Evolutionary conservation across 768 basidiomycete genomes (phyloP), one percentile per base, ranked within the genome.

Genomic region (Amanita polypyramis): DNA sequence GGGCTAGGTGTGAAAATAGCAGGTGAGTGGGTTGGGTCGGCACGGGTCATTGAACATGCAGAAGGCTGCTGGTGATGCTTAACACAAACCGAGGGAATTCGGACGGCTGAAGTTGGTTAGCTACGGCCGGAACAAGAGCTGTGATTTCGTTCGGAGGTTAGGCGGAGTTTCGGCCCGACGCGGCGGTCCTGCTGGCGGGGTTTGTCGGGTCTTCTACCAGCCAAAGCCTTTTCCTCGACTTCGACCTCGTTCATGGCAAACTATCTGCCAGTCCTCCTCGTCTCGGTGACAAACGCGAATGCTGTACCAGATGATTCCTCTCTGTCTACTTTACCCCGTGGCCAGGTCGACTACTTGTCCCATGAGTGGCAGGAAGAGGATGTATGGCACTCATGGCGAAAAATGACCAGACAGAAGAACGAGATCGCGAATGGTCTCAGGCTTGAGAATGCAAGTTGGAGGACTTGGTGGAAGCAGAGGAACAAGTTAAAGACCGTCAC

Each of bases 381-480:
- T 64, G 90, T 98, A 9, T 96, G 92, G 91, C 82, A 87, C 47
- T 88, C 85, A n/a, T 99, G 95, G 95, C 76, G 94, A 55, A 90
- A 82, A 62, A 98, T 97, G 92, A 98, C 95, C 40, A 77, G 89
- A 48, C 91, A 93, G 73, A 99, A 98, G 79, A 87, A 95, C 62
- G 95, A 92, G 67, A 96, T 99, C 60, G 80, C 90, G 5, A 98
- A 99, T 62, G 95, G 95, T 40, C 74, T 85, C 41, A 73, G 95
- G 42, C 78, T 99, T 49, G 96, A 99, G 73, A 99, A 99, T 59
- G 96, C 96, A 7, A 90, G 86, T 52, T 99, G 95, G 95, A 72
- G 95, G 35, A 98, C 94, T 1, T 99, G 95, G 95, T 97, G 94
- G 84, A 97, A 98, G 68, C 94, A 97, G 76, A 74, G 95, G 53